Conservation (phyloP, 2,329 filamentous ascomycete genomes). For the Neocatenulostroma microsporum region DNA sequence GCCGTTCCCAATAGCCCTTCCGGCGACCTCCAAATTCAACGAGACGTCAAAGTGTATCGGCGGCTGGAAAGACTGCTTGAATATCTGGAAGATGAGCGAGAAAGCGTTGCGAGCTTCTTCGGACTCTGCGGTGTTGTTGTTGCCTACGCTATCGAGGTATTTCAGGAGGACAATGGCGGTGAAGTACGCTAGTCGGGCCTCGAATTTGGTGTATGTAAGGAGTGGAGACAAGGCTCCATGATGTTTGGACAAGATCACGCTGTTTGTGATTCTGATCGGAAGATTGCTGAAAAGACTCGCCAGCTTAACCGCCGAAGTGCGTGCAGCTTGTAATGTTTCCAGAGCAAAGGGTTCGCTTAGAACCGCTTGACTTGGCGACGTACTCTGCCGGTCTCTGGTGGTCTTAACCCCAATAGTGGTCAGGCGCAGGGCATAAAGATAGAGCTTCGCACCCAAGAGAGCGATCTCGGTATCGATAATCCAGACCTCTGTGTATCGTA, state of each 20-base stretch:
- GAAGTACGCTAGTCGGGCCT: slow-evolving; percentile 2
- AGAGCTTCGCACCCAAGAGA: slow-evolving; percentile 2
- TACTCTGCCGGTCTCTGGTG: no score
- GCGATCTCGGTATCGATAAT: slow-evolving; percentile 6
- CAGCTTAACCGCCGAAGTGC: neutral
- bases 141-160: slow-evolving; percentile 5
- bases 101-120: slow-evolving; percentile 4
- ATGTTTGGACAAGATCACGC: neutral
- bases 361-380: neutral
- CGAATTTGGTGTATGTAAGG: slow-evolving; percentile 1
- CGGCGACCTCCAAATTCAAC: slow-evolving; percentile 1
- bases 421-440: slow-evolving; percentile 4
- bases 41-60: neutral
- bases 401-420: neutral
- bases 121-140: neutral
- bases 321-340: neutral
- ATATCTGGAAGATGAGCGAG: slow-evolving; percentile 2
- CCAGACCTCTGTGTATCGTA: neutral
- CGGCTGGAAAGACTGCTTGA: neutral
- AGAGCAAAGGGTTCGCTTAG: neutral
- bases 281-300: slow-evolving; percentile 4
- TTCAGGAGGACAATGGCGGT: slow-evolving; percentile 2
- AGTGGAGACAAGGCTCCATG: neutral
- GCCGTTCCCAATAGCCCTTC: neutral
- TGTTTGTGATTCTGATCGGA: neutral